Evolutionary conservation across 164 flowering plant species (phyloP), one percentile per base, ranked within the genome.

Genomic region (Platanus orientalis): DNA sequence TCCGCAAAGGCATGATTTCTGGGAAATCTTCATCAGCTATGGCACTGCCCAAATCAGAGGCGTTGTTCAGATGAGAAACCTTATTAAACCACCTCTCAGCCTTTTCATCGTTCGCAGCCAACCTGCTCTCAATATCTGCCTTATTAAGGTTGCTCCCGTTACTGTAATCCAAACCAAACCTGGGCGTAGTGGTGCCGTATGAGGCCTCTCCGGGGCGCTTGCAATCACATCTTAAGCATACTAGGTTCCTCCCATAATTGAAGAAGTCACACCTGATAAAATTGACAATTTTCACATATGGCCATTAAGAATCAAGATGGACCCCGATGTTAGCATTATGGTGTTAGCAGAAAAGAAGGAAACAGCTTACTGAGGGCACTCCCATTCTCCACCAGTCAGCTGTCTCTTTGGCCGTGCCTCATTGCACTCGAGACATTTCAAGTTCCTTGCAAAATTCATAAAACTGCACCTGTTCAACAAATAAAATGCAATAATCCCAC

Each of bases 371-470:
- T 89, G 96, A 71, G 99, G 99, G 72, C 99, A 95, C 69, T 95
- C 96, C 99, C 99, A 95, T 76, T 92, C 99, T 58, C 89, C 85
- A 27, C 95, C 96, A 65, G 84, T 88, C 66, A 88, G 81, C 76
- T 79, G 89, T 68, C 83, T 79, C 77, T 77, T 83, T 44, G 97
- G 97, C 34, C 97, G 76, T 51, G 80, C 73, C 71, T 85, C 96
- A 66, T 85, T 77, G 58, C 99, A 94, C 59, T 91, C 86, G 52
- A 83, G 90, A 73, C 99, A 94, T 73, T 85, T 85, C 61, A 68
- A 54, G 69, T 94, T 94, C 71, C 86, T 86, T 6, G 96, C 92
- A 68, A 94, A 89, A 78, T 94, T 94, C 97, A 94, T 84, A 71
- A 89, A 87, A 71, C 67, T 81, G 77, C 98, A 94, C 73, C 98